Evolutionary conservation across 1,139 yeast species (phyloP).

Genomic region (Entelexis paramagnoliae): DNA sequence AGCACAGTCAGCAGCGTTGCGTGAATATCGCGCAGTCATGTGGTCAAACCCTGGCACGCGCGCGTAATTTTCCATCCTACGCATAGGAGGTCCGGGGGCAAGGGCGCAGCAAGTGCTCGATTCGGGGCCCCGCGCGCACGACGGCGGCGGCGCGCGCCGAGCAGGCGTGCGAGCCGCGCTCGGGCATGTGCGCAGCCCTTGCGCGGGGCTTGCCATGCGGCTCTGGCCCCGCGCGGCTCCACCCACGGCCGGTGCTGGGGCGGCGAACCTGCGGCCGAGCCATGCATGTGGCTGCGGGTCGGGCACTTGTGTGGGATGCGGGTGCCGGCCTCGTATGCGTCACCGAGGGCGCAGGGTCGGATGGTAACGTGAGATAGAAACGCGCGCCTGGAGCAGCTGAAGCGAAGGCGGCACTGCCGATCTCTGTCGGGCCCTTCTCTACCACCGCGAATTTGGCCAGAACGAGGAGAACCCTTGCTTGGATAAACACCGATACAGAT

Average conservation of each 20-base stretch:
- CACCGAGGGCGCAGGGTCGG: slow-evolving; percentile 2
- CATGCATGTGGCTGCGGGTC: slow-evolving; percentile 1
- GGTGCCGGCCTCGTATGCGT: neutral
- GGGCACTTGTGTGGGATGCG: neutral
- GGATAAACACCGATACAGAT: neutral
- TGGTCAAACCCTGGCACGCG: neutral
- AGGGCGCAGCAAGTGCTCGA: neutral
- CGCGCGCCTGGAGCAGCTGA: slow-evolving; percentile 4
- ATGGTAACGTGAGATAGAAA: slow-evolving; percentile 6
- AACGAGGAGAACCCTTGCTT: neutral
- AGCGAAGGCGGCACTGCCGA: slow-evolving; percentile 6
- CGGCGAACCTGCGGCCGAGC: no score
- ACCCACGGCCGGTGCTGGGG: no score
- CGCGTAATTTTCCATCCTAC: neutral
- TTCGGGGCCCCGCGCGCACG: no score
- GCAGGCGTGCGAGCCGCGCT: no score
- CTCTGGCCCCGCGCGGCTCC: no score
- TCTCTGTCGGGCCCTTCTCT: neutral
- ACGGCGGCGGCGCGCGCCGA: no score
- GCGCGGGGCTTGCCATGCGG: no score
- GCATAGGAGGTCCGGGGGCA: neutral
- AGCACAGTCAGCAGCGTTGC: no score
- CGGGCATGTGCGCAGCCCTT: no score
- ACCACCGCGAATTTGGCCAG: neutral
- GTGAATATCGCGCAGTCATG: slow-evolving; percentile 1